Evolutionary conservation across 371 early-diverging fungal genomes (phyloP), one percentile per base, ranked within the genome.

Genomic region (Haplosporangium sp.): DNA sequence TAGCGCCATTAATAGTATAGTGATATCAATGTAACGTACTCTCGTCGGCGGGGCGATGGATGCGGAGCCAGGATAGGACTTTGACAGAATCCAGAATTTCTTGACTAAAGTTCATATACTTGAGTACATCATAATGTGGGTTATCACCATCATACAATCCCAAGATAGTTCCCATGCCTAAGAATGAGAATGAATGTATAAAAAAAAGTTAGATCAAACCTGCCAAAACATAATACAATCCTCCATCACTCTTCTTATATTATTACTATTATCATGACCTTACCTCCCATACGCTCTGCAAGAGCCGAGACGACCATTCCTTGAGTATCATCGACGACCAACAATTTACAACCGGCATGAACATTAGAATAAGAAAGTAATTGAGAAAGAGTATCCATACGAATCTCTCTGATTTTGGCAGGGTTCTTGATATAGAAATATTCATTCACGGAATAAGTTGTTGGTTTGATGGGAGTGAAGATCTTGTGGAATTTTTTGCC

Each of bases 361-460:
- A 97, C 91, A 77, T 98, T 97, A 13, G 91, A 92, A 59, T 90
- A 78, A 8, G 91, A 88, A 42, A 99, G 83, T 17, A 99, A 75
- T 84, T 96, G 97, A n/a, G 97, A 91, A 11, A 99, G 88, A 5
- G 97, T 95, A 83, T 99, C 99, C 19, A 93, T 84, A 13, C 99
- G 94, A 40, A 98, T 74, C 27, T 94, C 91, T 57, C 95, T 91
- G 77, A 94, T 96, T 86, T 96, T 97, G 55, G 85, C 85, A 2
- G 96, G 94, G 65, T 94, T 95, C 58, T 92, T 91, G 62, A 71
- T 82, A 66, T 92, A 94, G 75, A 93, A 96, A 76, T 91, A 93
- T 52, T 95, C 89, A 82, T 94, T 92, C 55, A 97, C 82, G 13
- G 92, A 88, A 62, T 88, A 89, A 3, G 95, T 85, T 1, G 92